Percentiles rank a stretch among this genome's conserved stretches.
These are phyloP conservation scores for Phytophthora tentaculata DNA, from an alignment of 352 stramenopile genomes.

Conservation along the genomic window DNA sequence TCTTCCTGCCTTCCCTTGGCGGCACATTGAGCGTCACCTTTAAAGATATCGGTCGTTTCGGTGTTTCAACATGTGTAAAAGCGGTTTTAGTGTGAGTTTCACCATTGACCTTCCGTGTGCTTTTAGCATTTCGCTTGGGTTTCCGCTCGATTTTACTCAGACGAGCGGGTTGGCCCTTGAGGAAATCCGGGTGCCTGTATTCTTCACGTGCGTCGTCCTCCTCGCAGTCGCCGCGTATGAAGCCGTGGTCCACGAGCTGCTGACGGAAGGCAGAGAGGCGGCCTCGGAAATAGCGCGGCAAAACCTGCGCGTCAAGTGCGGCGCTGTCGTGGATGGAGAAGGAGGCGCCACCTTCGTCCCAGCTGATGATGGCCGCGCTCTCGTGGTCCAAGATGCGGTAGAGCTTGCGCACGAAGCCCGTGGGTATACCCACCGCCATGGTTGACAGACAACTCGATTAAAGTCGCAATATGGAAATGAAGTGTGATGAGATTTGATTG, in stretches of 20 bases:
- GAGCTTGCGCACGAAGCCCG: constrained; percentile 83
- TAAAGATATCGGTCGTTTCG: constrained; percentile 30
- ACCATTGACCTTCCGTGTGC: constrained; percentile 7
- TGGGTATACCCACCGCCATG: constrained; percentile 65
- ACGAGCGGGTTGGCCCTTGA: constrained; percentile 49
- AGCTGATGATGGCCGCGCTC: constrained; percentile 62
- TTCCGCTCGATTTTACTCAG: constrained; percentile 71
- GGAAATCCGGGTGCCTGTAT: constrained; percentile 66
- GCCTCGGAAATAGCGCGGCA: constrained; percentile 76
- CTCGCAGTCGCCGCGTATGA: constrained; percentile 66
- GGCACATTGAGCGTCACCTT: constrained; percentile 55
- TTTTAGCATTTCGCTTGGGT: constrained; percentile 37
- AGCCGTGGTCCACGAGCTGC: constrained; percentile 80
- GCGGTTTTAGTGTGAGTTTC: background rate
- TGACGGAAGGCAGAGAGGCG: constrained; percentile 75
- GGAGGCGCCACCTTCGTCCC: constrained; percentile 57
- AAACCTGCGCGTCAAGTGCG: constrained; percentile 57
- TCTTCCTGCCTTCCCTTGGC: constrained; percentile 21
- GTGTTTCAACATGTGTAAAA: background rate
- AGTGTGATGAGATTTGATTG: constrained; percentile 8
- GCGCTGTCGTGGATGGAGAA: constrained; percentile 77
- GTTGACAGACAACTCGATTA: background rate
- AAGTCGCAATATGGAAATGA: background rate
- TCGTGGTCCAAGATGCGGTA: constrained; percentile 85
- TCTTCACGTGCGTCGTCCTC: constrained; percentile 58